A percentile compares a stretch with the other conserved stretches of the same genome.
Conservation (phyloP, 139 green algal genomes). For the Micractinium conductrix region DNA sequence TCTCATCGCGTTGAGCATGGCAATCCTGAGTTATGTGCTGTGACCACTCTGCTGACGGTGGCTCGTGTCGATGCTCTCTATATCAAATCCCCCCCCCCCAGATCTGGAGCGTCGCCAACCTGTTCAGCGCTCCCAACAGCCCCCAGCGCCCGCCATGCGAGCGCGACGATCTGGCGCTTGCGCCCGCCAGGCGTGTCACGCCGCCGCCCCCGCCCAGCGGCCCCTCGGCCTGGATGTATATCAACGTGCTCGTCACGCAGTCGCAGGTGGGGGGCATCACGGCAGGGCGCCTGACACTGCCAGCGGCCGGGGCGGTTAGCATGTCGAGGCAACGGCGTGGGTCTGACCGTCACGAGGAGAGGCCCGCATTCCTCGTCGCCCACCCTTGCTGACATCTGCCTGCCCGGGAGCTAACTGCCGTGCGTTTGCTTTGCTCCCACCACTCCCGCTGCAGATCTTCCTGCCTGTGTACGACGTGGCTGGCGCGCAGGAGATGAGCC, state of each 20-base stretch:
- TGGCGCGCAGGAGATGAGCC: constrained; percentile 20
- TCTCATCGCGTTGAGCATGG: too few species aligned
- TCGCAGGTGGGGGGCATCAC: constrained; percentile 62
- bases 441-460: constrained; percentile 35
- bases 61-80: too few species aligned
- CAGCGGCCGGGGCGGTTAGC: too few species aligned
- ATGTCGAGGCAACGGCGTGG: too few species aligned
- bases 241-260: constrained; percentile 77
- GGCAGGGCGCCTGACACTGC: background rate
- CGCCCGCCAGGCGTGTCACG: background rate
- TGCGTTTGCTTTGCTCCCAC: background rate
- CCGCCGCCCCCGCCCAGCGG: constrained; percentile 41
- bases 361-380: too few species aligned
- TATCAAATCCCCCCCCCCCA: background rate
- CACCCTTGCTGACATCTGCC: too few species aligned
- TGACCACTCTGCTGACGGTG: too few species aligned
- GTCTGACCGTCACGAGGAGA: too few species aligned
- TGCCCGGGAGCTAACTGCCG: too few species aligned
- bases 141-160: constrained; percentile 14
- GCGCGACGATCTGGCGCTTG: constrained; percentile 15
- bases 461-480: constrained; percentile 44
- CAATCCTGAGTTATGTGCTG: too few species aligned
- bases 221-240: constrained; percentile 74
- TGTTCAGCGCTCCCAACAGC: constrained; percentile 69
- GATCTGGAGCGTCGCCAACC: constrained; percentile 60